Percentiles rank a stretch among this genome's conserved stretches.
phyloP scores from a whole-genome alignment of 352 stramenopile species.

The Phytophthora fragariae region DNA sequence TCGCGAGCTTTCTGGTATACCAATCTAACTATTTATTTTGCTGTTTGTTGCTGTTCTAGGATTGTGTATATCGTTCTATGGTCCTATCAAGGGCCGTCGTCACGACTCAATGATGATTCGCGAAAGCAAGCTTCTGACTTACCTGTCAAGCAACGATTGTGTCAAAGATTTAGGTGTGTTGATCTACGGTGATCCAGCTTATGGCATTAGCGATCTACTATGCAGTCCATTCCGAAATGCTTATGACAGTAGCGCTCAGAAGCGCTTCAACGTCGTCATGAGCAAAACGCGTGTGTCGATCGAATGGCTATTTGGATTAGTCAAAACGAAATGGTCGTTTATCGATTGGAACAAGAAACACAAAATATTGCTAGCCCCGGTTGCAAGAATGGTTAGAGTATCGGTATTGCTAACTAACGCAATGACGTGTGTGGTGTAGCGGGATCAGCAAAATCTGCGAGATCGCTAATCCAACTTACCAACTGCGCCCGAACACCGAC shows the following conservation, averaged over 20 bases:
- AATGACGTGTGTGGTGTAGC: no score
- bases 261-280: conserved; percentile 15
- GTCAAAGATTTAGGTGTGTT: neutral
- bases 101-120: conserved; percentile 18
- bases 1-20: no score
- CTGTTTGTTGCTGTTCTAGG: neutral
- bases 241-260: neutral
- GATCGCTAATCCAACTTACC: no score
- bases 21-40: no score
- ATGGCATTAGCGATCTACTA: conserved; percentile 2
- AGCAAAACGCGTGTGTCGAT: conserved; percentile 11
- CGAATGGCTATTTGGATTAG: conserved; percentile 16
- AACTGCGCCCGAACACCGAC: no score
- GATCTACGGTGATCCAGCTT: conserved; percentile 12
- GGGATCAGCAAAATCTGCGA: no score
- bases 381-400: conserved; percentile 1
- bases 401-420: conserved; percentile 21
- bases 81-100: no score
- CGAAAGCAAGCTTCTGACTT: conserved; percentile 3
- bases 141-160: neutral
- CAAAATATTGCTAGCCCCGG: conserved; percentile 17
- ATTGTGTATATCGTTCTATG: conserved; percentile 16
- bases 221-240: conserved; percentile 18
- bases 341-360: conserved; percentile 29
- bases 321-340: conserved; percentile 22